These are phyloP conservation scores for Pachyrhizus erosus DNA, from an alignment of 306 rosid species.

Conservation along the genomic window DNA sequence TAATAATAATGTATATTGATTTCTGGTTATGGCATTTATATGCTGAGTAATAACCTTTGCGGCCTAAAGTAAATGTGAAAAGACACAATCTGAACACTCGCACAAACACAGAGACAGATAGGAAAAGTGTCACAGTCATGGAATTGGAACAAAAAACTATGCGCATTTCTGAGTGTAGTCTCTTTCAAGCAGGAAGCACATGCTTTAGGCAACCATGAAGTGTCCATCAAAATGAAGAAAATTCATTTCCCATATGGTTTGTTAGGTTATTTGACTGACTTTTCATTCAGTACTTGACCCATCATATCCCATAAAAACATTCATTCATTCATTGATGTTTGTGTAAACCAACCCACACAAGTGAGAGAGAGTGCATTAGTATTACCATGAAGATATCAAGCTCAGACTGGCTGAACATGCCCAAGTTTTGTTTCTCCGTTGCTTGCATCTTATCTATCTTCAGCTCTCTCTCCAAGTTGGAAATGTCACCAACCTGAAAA, in stretches of 20 bases:
- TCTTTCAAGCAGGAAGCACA: slow-evolving; percentile 42
- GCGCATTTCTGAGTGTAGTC: slow-evolving; percentile 45
- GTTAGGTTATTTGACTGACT: slow-evolving; percentile 38
- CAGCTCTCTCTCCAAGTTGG: slow-evolving; percentile 52
- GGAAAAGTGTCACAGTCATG: slow-evolving; percentile 43
- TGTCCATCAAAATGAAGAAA: slow-evolving; percentile 31
- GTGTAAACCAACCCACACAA: not conserved
- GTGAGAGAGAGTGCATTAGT: not conserved
- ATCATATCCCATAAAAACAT: not conserved
- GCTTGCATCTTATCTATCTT: slow-evolving; percentile 51
- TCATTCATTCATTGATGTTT: slow-evolving; percentile 27
- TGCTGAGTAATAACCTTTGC: slow-evolving; percentile 23
- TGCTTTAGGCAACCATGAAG: slow-evolving; percentile 49
- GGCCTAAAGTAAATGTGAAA: slow-evolving; percentile 47
- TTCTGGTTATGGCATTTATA: not conserved
- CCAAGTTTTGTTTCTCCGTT: slow-evolving; percentile 46
- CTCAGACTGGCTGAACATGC: slow-evolving; percentile 60
- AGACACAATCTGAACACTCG: slow-evolving; percentile 22
- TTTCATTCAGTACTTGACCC: slow-evolving; percentile 38
- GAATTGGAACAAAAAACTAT: slow-evolving; percentile 59
- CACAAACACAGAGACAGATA: slow-evolving; percentile 48
- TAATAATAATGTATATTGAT: not conserved
- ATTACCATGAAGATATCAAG: slow-evolving; percentile 91
- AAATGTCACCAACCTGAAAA: slow-evolving; percentile 62
- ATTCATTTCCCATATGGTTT: slow-evolving; percentile 31